Conservation (phyloP, 129 eudicot species). For the Tagetes erecta region DNA sequence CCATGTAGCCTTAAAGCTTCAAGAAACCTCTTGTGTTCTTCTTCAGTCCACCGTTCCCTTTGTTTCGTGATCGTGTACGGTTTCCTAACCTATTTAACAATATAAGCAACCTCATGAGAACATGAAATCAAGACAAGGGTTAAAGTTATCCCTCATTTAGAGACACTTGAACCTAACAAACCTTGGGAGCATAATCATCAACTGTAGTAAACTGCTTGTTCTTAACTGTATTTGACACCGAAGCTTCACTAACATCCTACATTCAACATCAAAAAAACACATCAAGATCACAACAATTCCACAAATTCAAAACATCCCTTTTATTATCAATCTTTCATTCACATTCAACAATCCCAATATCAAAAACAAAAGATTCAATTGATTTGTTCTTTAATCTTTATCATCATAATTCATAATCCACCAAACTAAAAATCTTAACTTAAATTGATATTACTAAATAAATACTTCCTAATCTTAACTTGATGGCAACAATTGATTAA, state of each 20-base stretch:
- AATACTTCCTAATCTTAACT: no score
- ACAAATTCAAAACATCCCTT: conserved; percentile 6
- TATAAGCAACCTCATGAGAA: conserved; percentile 6
- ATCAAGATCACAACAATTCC: conserved; percentile 16
- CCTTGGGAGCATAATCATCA: conserved; percentile 43
- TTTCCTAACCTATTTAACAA: conserved; percentile 55
- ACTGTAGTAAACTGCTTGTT: conserved; percentile 44
- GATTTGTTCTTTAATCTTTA: not conserved
- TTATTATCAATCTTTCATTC: not conserved
- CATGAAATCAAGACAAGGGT: not conserved
- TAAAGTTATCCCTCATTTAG: not conserved
- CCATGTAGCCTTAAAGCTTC: conserved; percentile 88
- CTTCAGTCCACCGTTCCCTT: conserved; percentile 93
- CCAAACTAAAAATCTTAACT: not conserved
- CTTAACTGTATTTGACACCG: conserved; percentile 20
- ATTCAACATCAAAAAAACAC: conserved; percentile 17
- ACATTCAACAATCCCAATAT: conserved; percentile 6
- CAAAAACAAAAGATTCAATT: not conserved
- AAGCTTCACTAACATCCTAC: conserved; percentile 40
- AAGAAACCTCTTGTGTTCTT: conserved; percentile 85
- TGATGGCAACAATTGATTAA: not conserved
- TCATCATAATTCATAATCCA: conserved; percentile 16
- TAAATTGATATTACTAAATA: no score
- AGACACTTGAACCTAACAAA: conserved; percentile 8
- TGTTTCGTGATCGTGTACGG: conserved; percentile 89